Evolutionary conservation across 257 asterid species (phyloP), one percentile per base, ranked within the genome.

Genomic region (Lycium ferocissimum): DNA sequence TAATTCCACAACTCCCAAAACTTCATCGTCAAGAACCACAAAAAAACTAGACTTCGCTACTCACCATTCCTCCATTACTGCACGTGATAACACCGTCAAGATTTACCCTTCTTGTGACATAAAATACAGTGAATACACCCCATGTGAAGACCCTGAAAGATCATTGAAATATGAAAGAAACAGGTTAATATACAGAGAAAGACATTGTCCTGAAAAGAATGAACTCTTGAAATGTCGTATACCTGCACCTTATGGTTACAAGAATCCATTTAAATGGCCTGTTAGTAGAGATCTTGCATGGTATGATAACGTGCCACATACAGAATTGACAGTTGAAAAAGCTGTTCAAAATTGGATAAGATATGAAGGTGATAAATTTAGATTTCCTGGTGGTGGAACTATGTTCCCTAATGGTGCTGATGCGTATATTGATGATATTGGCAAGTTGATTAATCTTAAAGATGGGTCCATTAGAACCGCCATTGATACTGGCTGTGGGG

Each of bases 401-500:
- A 83, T 83, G 88, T 86, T 86, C 84, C 88, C 88, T 43, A 67
- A 70, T 65, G 88, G 88, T 35, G 88, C 88, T 22, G 84, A 86
- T 83, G 84, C 86, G 1, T 86, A 86, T 33, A 86, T 86, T 83
- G 84, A 86, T 79, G 86, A 86, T 53, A 86, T 86, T 45, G 84
- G 54, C 1, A 69, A 78, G 26, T 63, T 86, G 73, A 86, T 86
- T 43, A 79, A 83, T 79, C 84, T 86, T 51, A 66, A 83, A 53
- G 84, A 79, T 83, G 88, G 88, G 0, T 85, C 87, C n/a, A 85
- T 85, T 80, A 56, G 88, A 66, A 86, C 88, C 7, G 86, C 88
- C 57, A 70, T 86, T 83, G 88, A 86, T 56, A 86, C 88, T 70
- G 88, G 88, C 58, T 86, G 88, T 76, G 86, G 88, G 81, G 88